Evolutionary conservation across 2,329 filamentous ascomycete genomes (phyloP).

Genomic region (Monosporascus sp.): DNA sequence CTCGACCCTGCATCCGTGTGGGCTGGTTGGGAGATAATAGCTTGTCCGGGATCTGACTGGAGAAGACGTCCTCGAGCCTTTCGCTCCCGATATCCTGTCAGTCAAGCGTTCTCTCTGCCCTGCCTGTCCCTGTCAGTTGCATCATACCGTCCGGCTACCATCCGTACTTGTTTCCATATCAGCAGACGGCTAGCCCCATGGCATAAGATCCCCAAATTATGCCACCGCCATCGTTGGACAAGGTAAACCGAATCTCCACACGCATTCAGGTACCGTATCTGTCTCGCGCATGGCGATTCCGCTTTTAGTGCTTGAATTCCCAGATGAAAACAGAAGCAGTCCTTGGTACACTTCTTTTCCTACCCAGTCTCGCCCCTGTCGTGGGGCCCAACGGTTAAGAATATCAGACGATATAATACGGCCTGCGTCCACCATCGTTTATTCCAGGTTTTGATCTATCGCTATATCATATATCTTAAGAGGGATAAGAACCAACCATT

Average conservation of each 20-base stretch:
- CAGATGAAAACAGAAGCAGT: conserved; percentile 35
- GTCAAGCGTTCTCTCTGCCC: conserved; percentile 23
- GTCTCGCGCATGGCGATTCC: conserved; percentile 45
- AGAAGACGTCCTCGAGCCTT: conserved; percentile 32
- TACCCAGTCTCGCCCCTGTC: conserved; percentile 29
- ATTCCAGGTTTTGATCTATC: conserved; percentile 27
- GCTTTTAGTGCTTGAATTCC: conserved; percentile 42
- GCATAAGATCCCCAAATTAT: conserved; percentile 59
- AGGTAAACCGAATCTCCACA: conserved; percentile 38
- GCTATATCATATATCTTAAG: conserved; percentile 32
- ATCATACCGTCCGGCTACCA: conserved; percentile 37
- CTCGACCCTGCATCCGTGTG: conserved; percentile 30
- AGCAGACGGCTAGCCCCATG: conserved; percentile 40
- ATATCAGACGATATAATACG: conserved; percentile 46
- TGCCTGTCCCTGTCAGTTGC: conserved; percentile 35
- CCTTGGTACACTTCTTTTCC: conserved; percentile 35
- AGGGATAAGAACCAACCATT: conserved; percentile 28
- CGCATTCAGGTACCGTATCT: conserved; percentile 41
- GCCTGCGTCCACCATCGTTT: conserved; percentile 31
- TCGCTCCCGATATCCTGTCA: conserved; percentile 27
- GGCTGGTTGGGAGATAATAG: conserved; percentile 17
- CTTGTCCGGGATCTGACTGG: conserved; percentile 20
- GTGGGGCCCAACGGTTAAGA: conserved; percentile 30
- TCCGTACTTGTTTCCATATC: conserved; percentile 46
- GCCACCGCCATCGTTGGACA: conserved; percentile 46